Base-by-base conservation (phyloP, 2,329 filamentous ascomycete species). In the Aspergillus udagawae region DNA sequence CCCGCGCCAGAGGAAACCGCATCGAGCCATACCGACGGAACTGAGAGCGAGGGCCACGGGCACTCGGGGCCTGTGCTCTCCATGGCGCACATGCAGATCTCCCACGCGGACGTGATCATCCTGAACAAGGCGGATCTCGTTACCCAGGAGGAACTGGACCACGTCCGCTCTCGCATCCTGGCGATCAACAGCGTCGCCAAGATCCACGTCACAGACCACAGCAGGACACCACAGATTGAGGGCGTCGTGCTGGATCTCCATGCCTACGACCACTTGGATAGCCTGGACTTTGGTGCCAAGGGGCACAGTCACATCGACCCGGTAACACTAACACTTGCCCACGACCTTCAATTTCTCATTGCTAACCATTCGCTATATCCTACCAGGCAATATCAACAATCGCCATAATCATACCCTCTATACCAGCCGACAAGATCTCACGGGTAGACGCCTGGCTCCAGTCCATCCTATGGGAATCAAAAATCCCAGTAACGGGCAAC, bases 41-140 rank as follows among this genome's bases (percentile, higher is more conserved):
- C 79, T 59, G 76, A 85, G 28, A 65, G 72, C 23, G 72, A 67
- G 63, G 53, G 63, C 48, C 67, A 67, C 29, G 44, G 55, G 2
- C 72, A 79, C 47, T 77, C 82, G 50, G 87, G 88, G 0, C 87
- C 89, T 0, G 76, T 92, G 8, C 84, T 97, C 74, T 97, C 93
- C 0, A 96, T 91, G 2, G 94, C 94, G 0, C 94, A 99, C 73
- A 83, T 97, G 50, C 94, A 99, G 69, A 96, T 99, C 59, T 97
- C 92, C 1, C 93, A 99, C 68, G 94, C 94, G 6, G 94, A 99
- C 75, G 91, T 97, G 8, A 84, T 99, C 48, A 85, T 99, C 42
- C 85, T 99, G 65, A 99, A 99, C 77, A 99, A 99, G 74, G 82
- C 87, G 3, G 94, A 99, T 70, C 80, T 97, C 3, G 92, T 97